Evolutionary conservation across 495 filamentous ascomycete genomes (phyloP).

Genomic region (Xeromyces bisporus): DNA sequence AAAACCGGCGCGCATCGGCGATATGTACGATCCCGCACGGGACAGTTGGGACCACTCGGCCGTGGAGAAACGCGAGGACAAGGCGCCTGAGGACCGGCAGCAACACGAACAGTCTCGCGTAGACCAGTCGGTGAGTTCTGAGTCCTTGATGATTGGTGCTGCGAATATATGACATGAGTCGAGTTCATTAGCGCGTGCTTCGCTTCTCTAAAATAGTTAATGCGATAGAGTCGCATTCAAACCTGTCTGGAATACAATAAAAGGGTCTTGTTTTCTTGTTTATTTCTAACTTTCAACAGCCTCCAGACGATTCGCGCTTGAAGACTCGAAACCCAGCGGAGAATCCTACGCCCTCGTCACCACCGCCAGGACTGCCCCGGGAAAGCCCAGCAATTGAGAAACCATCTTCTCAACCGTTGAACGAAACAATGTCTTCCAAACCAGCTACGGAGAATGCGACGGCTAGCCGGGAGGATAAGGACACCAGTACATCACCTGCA

Average conservation of each 20-base stretch:
- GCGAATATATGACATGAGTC: background rate
- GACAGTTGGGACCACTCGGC: conserved; percentile 14
- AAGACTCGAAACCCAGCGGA: background rate
- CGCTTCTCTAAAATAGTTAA: too few relatives aligned
- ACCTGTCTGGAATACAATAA: too few relatives aligned
- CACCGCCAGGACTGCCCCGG: conserved; percentile 1
- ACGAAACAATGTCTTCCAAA: background rate
- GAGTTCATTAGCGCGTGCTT: too few relatives aligned
- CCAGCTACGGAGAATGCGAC: background rate
- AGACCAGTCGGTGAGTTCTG: background rate
- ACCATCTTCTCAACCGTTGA: background rate
- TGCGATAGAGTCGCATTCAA: too few relatives aligned
- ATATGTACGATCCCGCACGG: conserved; percentile 29
- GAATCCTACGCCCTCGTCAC: background rate
- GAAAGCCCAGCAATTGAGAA: background rate
- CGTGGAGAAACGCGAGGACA: conserved; percentile 2
- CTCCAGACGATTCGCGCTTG: background rate
- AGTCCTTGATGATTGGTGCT: background rate
- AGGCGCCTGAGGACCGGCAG: conserved; percentile 2
- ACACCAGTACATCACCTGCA: background rate
- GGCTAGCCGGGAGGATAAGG: background rate
- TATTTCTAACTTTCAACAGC: background rate
- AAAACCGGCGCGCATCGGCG: conserved; percentile 4
- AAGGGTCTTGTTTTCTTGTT: too few relatives aligned
- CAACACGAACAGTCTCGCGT: background rate